Base-by-base conservation (phyloP, 345 rosid species). In the Combretum micranthum region DNA sequence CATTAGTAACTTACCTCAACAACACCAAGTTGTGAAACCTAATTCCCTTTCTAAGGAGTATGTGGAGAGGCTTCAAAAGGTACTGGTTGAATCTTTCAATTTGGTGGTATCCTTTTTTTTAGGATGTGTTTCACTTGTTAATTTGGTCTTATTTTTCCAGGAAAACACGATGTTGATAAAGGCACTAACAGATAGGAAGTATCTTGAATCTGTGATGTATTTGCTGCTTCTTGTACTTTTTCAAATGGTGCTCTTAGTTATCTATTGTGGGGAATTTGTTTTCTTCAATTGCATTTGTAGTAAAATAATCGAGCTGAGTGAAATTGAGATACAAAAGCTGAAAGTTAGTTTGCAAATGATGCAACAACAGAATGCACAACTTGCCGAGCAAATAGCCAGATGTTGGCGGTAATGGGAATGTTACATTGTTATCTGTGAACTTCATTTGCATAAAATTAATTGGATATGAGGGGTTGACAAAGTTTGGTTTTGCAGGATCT, bases 351-450 rank as follows among this genome's bases (percentile, higher is more conserved):
- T 74, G 54, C 88, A 77, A 76, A 77, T 76, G 63, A 15, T 80
- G 64, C 84, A 81, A 64, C 83, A 71, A 60, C 83, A 83, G 75
- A 88, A 88, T 71, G 59, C 63, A 67, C 80, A 71, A 53, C 82
- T 88, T 65, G 86, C 90, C 81, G 76, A 65, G 61, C 75, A 54
- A 81, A 88, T 74, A 73, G 72, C 62, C 82, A 71, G 73, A 71
- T 81, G 67, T 60, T 85, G 69, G 80, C 55, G 79, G 96, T 85
- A 79, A 22, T 44, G 42, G 10, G 18, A 42, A 21, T 16, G 42
- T 66, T 53, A 1, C 44, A 18, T 4, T 22, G n/a, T 59, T 44
- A 10, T 63, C 64, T 46, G 42, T 71, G 25, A 16, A 44, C 65
- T 47, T 61, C 17, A 64, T 50, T 4, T 21, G 17, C 14, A 20